Evolutionary conservation across 129 eudicot genomes (phyloP).

Genomic region (Flaveria sonorensis): DNA sequence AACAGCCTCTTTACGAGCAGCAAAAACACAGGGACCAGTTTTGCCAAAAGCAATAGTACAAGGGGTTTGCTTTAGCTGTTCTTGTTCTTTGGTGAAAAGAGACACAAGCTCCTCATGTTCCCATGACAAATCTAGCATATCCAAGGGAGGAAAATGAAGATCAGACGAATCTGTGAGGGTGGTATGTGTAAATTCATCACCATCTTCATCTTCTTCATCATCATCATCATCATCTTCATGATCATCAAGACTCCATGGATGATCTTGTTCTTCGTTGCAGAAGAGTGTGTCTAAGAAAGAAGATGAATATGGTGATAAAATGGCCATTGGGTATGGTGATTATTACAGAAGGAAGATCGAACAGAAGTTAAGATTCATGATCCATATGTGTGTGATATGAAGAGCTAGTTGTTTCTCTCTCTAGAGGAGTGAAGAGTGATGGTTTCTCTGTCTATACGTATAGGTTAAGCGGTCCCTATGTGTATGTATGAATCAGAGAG

Average conservation of each 20-base stretch:
- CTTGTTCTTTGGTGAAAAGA: slow-evolving; percentile 62
- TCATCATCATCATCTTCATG: neutral
- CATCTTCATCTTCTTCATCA: neutral
- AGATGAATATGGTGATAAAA: slow-evolving; percentile 49
- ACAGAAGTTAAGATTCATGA: slow-evolving; percentile 33
- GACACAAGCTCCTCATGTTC: slow-evolving; percentile 80
- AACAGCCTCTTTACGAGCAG: slow-evolving; percentile 63
- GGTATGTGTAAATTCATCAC: slow-evolving; percentile 32
- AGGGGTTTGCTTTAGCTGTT: neutral
- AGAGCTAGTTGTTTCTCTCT: slow-evolving; percentile 7
- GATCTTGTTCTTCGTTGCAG: slow-evolving; percentile 66
- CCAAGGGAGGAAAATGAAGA: slow-evolving; percentile 23
- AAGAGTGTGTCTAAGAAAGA: slow-evolving; percentile 55
- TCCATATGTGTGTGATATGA: slow-evolving; percentile 30
- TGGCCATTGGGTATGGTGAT: slow-evolving; percentile 43
- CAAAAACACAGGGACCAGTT: slow-evolving; percentile 28
- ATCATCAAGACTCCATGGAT: slow-evolving; percentile 41
- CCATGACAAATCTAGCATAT: slow-evolving; percentile 69
- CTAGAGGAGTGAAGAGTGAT: neutral
- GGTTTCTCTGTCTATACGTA: slow-evolving; percentile 19
- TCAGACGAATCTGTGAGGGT: slow-evolving; percentile 27
- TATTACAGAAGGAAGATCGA: slow-evolving; percentile 31
- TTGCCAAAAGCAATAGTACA: slow-evolving; percentile 23
- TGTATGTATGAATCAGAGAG: slow-evolving; percentile 20
- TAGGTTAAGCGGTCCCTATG: slow-evolving; percentile 21